These are phyloP conservation scores for Didymella exigua DNA, from an alignment of 2,329 filamentous ascomycete genomes.

Conservation along the genomic window DNA sequence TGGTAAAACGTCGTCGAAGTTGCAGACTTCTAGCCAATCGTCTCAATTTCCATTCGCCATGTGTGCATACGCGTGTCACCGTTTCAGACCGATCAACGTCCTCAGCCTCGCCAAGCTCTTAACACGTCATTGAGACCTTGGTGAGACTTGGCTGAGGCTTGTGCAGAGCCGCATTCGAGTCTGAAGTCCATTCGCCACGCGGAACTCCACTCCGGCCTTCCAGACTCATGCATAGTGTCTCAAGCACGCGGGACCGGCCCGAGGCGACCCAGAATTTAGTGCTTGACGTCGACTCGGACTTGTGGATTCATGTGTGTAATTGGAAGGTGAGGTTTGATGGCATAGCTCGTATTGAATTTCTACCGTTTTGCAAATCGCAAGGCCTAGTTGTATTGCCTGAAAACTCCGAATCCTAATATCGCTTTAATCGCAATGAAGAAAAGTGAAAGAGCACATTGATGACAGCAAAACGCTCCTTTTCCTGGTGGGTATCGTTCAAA, in stretches of 20 bases:
- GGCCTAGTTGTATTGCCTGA: background rate
- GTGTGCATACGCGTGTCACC: background rate
- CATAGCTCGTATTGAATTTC: conserved; percentile 7
- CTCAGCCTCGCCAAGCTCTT: conserved; percentile 20
- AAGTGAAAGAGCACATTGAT: conserved; percentile 1
- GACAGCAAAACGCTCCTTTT: background rate
- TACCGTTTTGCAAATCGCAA: background rate
- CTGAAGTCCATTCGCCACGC: conserved; percentile 2
- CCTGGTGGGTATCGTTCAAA: background rate
- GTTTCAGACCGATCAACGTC: conserved; percentile 3
- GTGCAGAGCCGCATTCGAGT: background rate
- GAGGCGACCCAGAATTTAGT: background rate
- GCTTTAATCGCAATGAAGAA: conserved; percentile 10
- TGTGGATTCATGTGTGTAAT: background rate
- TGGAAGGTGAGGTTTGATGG: background rate
- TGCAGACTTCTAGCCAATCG: conserved; percentile 6
- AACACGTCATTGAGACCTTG: conserved; percentile 29
- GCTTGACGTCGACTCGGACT: background rate
- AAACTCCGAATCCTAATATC: conserved; percentile 9
- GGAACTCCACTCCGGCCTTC: background rate
- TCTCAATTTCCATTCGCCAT: conserved; percentile 5
- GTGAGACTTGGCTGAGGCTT: conserved; percentile 29
- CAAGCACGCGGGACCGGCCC: conserved; percentile 9
- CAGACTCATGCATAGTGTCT: background rate
- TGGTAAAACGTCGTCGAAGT: background rate